These are phyloP conservation scores for Elasticomyces elasticus DNA, from an alignment of 495 filamentous ascomycete genomes.

Conservation along the genomic window DNA sequence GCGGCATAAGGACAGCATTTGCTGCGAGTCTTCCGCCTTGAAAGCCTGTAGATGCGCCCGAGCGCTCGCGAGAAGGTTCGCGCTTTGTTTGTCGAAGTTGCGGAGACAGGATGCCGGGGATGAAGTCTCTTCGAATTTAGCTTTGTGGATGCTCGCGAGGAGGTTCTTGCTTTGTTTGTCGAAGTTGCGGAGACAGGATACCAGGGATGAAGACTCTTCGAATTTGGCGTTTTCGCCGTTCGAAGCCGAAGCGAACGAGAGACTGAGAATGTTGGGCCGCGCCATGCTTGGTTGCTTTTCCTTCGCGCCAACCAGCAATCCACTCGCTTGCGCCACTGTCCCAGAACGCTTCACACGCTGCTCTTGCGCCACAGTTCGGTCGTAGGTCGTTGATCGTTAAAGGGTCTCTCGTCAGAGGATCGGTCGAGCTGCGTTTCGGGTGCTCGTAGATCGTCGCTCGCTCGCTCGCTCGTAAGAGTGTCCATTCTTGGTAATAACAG, in stretches of 20 bases:
- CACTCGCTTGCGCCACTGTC: conserved; percentile 66
- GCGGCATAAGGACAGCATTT: background rate
- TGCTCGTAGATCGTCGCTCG: conserved; percentile 80
- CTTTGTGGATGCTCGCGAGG: conserved; percentile 11
- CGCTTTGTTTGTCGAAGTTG: conserved; percentile 26
- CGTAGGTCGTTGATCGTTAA: conserved; percentile 62
- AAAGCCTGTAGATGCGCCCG: conserved; percentile 15
- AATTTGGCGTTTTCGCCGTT: background rate
- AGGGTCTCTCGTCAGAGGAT: conserved; percentile 75
- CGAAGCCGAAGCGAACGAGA: conserved; percentile 3
- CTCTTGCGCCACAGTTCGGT: conserved; percentile 72
- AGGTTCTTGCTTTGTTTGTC: conserved; percentile 25
- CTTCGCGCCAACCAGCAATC: conserved; percentile 81
- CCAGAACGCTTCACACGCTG: conserved; percentile 76
- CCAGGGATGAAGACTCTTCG: background rate
- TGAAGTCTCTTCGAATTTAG: background rate
- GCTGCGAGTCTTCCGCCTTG: background rate
- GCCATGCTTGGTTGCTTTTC: too few relatives aligned
- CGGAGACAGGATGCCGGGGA: conserved; percentile 18
- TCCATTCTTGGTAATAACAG: conserved; percentile 63
- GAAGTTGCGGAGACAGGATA: conserved; percentile 23
- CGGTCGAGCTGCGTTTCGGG: conserved; percentile 58
- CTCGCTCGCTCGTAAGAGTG: conserved; percentile 86
- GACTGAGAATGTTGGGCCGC: conserved; percentile 16
- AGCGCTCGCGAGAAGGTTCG: conserved; percentile 20